Evolutionary conservation across 768 basidiomycete genomes (phyloP).

Genomic region (Daedaleopsis nitida): DNA sequence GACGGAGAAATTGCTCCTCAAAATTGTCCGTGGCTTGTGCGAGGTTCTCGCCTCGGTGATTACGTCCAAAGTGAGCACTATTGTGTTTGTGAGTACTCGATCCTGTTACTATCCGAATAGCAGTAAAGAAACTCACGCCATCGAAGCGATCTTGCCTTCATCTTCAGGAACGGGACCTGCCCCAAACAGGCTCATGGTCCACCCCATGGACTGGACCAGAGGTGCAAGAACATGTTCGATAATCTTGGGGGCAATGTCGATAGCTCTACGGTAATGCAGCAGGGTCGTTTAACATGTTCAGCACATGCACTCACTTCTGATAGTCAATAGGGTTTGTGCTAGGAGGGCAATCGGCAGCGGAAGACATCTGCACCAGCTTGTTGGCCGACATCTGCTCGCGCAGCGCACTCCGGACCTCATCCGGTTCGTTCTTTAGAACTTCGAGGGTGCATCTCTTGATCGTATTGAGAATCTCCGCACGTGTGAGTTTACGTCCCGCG

Average conservation of each 20-base stretch:
- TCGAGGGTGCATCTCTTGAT: neutral
- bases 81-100: too few species aligned
- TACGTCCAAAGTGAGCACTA: neutral
- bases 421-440: neutral
- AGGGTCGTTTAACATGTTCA: too few species aligned
- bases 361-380: neutral
- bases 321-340: neutral
- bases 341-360: too few species aligned
- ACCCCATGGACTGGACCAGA: neutral
- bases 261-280: neutral
- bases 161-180: neutral
- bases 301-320: neutral
- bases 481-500: neutral
- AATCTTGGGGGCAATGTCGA: neutral
- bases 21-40: neutral
- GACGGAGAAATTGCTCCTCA: neutral
- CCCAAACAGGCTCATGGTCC: neutral
- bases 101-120: too few species aligned
- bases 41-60: neutral
- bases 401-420: neutral
- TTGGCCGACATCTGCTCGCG: neutral
- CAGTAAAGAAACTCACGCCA: neutral
- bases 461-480: neutral
- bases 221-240: neutral
- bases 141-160: neutral